Evolutionary conservation across 495 filamentous ascomycete genomes (phyloP), one percentile per base, ranked within the genome.

Genomic region (Penicillium verhagenii): DNA sequence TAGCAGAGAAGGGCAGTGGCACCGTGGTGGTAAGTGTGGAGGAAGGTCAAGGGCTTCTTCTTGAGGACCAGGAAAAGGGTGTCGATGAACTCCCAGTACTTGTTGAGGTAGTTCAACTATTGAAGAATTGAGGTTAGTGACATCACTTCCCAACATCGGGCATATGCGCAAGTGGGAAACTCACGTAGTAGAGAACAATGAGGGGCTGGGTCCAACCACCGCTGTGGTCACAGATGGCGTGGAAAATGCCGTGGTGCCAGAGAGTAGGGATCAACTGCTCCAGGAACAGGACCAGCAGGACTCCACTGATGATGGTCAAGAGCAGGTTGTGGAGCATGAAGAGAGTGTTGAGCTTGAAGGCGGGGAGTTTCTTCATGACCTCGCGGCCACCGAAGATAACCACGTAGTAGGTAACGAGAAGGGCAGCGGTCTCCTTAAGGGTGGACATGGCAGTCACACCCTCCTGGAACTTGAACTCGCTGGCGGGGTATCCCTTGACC

Each of bases 31-130:
- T 88, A 88, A 64, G 85, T 86, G 75, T 88, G 85, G 53, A 88
- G 81, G 78, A 88, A 88, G 62, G 85, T 88, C 69, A 88, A 68
- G n/a, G 85, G 85, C 70, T 88, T 88, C 79, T 87, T 88, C 75
- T 88, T 88, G 57, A 88, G 77, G 67, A 86, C 79, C 14, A 88
- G 79, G 75, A 88, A 88, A 64, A 84, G 76, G 53, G 85, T 88
- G 67, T 88, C 85, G 55, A 87, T 63, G 49, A 88, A 70, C 69
- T 88, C 85, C 58, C 87, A 67, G 74, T 85, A 88, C 68, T 88
- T 88, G 73, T 82, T 88, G 42, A 88, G 72, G 71, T 88, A 88
- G 72, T 87, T 88, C 52, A 88, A 76, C 85, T 88, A 62, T 14
- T 14, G 31, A 20, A 6, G 26, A n/a, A 50, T 16, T 29, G 39